Evolutionary conservation across 225 moss, liverwort and hornwort species (phyloP), one percentile per base, ranked within the genome.

Genomic region (Lunularia cruciata): DNA sequence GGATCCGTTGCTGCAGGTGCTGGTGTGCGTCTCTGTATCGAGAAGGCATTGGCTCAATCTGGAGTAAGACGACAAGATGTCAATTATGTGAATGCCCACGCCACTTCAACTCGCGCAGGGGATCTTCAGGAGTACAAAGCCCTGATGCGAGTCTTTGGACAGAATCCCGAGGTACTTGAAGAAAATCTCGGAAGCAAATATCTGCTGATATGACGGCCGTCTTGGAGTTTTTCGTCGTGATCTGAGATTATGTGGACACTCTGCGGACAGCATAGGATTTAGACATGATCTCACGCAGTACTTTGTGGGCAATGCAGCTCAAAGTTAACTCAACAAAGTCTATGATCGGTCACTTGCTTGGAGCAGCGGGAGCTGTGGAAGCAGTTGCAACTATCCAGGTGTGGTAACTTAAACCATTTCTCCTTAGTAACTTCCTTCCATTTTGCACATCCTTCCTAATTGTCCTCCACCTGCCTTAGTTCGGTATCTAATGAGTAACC

Each of bases 291-390:
- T 52, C 5, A 52, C 15, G 6, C 8, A 26, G 27, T 57, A 6
- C 5, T 33, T 55, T 47, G 47, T 42, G 48, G 11, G 31, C 19
- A 47, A 3, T 87, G 76, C 87, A 95, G 92, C 76, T 92, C 58
- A 88, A 81, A 80, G 83, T 95, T 45, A 95, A 95, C 72, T 90
- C 95, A 51, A 92, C 95, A 34, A 95, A 95, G 58, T 95, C 95
- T 1, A 95, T 95, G 95, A 88, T 95, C 73, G 92, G 95, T 42
- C 95, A 95, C 73, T 54, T 95, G 79, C 90, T 95, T n/a, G 95
- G 95, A 72, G 92, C 95, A 39, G 84, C 92, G 56, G 92, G 95
- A 71, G 95, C 83, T 32, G 92, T 95, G 33, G 95, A 95, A 83
- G 95, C 95, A 55, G 88, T 95, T 67, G 92, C 95, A 47, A 92